Evolutionary conservation across 73 alveolate genomes (phyloP).

Genomic region (Diophrys appendiculata): DNA sequence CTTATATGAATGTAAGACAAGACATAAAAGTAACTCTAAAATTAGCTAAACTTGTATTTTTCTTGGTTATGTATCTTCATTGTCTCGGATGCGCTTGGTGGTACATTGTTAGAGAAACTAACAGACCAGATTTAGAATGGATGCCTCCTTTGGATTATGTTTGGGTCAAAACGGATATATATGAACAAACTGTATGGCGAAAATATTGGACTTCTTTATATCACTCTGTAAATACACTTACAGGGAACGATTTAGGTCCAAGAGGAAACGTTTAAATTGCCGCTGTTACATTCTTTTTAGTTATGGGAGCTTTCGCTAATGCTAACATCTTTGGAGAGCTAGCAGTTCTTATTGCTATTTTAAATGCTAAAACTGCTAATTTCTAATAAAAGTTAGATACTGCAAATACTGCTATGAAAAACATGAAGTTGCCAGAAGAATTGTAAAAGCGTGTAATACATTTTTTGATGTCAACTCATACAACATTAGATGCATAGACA

Average conservation of each 20-base stretch:
- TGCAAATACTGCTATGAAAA: constrained; percentile 67
- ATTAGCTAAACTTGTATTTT: constrained; percentile 25
- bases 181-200: background rate
- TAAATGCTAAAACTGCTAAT: constrained; percentile 35
- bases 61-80: constrained; percentile 28
- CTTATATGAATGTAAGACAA: constrained; percentile 21
- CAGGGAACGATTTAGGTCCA: constrained; percentile 68
- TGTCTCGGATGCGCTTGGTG: constrained; percentile 17
- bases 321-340: constrained; percentile 66
- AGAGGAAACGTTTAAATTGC: constrained; percentile 3
- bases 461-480: constrained; percentile 45
- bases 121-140: constrained; percentile 11
- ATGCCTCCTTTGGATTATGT: constrained; percentile 20
- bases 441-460: constrained; percentile 30
- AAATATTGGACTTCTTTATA: constrained; percentile 44
- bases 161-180: constrained; percentile 6
- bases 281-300: background rate
- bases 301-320: constrained; percentile 11
- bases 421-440: constrained; percentile 60
- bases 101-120: background rate
- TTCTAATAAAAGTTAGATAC: constrained; percentile 49
- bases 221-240: constrained; percentile 50
- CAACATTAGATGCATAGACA: constrained; percentile 42
- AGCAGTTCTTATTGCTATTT: constrained; percentile 45
- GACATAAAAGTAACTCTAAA: constrained; percentile 20